Base-by-base conservation (phyloP, 208 protist genomes). In the Kentomonas sorsogonicus region DNA sequence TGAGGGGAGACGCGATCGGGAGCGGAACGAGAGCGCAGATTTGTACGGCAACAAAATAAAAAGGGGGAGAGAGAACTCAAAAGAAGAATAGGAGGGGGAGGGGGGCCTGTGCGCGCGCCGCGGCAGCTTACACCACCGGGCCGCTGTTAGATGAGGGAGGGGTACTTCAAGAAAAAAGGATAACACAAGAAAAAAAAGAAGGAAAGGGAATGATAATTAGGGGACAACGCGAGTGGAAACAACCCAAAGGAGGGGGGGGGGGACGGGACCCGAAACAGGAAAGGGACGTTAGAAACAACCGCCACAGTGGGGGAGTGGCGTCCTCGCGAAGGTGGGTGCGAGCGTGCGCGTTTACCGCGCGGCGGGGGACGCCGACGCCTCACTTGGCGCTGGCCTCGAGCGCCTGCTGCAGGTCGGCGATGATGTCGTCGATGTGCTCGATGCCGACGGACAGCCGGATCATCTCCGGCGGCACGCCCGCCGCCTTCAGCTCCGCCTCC, bases 391-490 rank as follows among this genome's bases (percentile, higher is more conserved):
- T 16, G 34, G 10, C 10, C 34, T 43, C 75, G 6, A 89, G 61
- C 22, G 82, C 82, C 27, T 66, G 30, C 27, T 63, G 46, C 1
- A 92, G 18, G 65, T 92, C 85, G 20, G 26, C 39, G 29, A 95
- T 36, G 4, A 96, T 51, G 52, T 96, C 89, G n/a, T 73, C 45
- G 18, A 54, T 31, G 47, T 94, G 83, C 64, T 96, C 87, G 57
- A 96, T 78, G 44, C 89, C 89, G 44, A 88, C 56, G n/a, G 67
- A 86, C 7, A 89, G 60, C 6, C 89, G 60, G 27, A 91, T 60
- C 18, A 96, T 62, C 45, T 89, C 79, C 20, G 69, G 56, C 13
- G 69, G 55, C 38, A 60, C 53, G 33, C 73, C 72, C 30, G 80
- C 60, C 41, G 89, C 72, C 3, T 45, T 15, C 33, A 57, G 52